Percentiles rank a stretch among this genome's conserved stretches.
These are phyloP conservation scores for Backusella mclennaniae DNA, from an alignment of 192 early-diverging fungal species.

Conservation along the genomic window DNA sequence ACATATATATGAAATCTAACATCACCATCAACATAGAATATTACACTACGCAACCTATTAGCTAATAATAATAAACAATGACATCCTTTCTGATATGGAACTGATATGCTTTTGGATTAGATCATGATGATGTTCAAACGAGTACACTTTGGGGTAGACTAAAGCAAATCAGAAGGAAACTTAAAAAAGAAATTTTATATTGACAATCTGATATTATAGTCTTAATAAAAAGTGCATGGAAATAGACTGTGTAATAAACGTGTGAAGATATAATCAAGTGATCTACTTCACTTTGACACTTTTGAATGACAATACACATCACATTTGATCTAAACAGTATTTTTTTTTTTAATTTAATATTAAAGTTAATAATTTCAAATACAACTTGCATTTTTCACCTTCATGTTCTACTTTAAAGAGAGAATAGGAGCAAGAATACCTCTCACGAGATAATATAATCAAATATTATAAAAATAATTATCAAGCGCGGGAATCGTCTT, in stretches of 20 bases:
- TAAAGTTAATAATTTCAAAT: conserved; percentile 5
- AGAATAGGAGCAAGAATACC: neutral
- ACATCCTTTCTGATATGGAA: neutral
- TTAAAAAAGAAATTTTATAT: neutral
- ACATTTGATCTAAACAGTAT: neutral
- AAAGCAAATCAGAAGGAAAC: neutral
- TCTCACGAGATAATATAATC: neutral
- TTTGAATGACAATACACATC: neutral
- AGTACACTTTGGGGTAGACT: neutral
- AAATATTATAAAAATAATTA: neutral
- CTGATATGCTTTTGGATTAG: neutral
- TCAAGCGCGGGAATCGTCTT: neutral
- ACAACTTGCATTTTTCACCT: neutral
- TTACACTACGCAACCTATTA: too few species aligned
- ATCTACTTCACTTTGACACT: neutral
- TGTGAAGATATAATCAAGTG: neutral
- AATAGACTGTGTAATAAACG: neutral
- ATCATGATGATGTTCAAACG: neutral
- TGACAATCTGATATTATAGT: neutral
- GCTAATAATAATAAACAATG: neutral
- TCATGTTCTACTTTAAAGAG: neutral
- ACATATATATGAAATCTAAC: neutral
- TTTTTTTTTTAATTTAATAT: neutral
- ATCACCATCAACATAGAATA: neutral
- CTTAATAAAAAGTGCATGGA: neutral